These are phyloP conservation scores for Ceratocystis lukuohia DNA, from an alignment of 2,329 filamentous ascomycete genomes.

Conservation along the genomic window DNA sequence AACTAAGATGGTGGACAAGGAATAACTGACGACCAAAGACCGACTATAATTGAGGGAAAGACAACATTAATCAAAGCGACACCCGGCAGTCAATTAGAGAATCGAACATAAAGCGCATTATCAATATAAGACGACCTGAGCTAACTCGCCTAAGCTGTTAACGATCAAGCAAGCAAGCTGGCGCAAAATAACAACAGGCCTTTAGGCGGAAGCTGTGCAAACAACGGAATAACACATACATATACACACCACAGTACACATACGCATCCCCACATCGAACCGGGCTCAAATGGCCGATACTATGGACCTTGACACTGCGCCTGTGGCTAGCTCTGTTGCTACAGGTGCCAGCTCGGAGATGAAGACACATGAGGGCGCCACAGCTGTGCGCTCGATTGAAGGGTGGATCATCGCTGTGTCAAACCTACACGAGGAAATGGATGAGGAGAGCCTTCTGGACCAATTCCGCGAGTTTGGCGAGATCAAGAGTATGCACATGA, in stretches of 20 bases:
- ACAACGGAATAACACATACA: not conserved
- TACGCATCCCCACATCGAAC: no score
- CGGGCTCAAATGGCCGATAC: slow-evolving; percentile 35
- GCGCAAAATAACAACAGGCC: no score
- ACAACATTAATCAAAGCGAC: no score
- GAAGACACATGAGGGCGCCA: slow-evolving; percentile 59
- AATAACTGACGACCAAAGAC: no score
- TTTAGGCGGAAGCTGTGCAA: no score
- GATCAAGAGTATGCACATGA: slow-evolving; percentile 76
- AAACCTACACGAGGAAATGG: slow-evolving; percentile 77
- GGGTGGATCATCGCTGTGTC: slow-evolving; percentile 82
- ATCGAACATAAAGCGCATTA: no score
- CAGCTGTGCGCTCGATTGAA: slow-evolving; percentile 73
- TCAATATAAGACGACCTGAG: no score
- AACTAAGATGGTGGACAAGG: no score
- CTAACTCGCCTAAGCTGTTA: no score
- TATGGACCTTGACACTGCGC: slow-evolving; percentile 43
- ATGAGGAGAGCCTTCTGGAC: slow-evolving; percentile 70
- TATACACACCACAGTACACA: slow-evolving; percentile 6
- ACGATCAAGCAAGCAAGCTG: no score
- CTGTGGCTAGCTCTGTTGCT: slow-evolving; percentile 23
- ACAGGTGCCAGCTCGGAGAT: slow-evolving; percentile 40
- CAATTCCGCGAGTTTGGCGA: slow-evolving; percentile 73
- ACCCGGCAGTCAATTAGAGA: no score
- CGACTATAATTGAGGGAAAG: no score